Base-by-base conservation (phyloP, 2,329 filamentous ascomycete species). In the Diplodia scrobiculata region DNA sequence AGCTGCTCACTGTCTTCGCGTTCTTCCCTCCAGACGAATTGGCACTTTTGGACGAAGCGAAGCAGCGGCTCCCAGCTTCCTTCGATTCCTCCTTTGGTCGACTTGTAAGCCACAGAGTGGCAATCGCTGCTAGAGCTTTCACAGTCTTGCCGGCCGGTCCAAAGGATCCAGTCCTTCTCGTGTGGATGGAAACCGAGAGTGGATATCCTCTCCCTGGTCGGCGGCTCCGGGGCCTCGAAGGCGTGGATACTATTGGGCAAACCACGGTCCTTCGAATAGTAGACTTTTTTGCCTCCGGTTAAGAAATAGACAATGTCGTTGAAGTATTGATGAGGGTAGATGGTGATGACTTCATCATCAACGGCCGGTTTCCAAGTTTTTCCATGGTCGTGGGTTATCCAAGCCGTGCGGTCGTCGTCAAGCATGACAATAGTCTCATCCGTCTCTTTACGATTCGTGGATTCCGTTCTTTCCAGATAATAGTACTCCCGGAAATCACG, bases 281-380 rank as follows among this genome's bases (percentile, higher is more conserved):
- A 89, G 0, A 95, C 88, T 59, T 82, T 84, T 65, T 88, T 86
- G 1, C 82, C 80, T 0, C 81, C 77, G 0, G 93, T 96, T 32
- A 96, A 83, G 79, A 99, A 92, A 77, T 91, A 99, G 32, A 95
- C 90, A 48, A 88, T 85, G 73, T 97, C 92, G 72, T 91, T 92
- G 77, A 91, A 89, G 78, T 92, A 90, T 55, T 83, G 83, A 74
- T 99, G 92, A 27, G 90, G 90, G 66, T 89, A 84, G 70, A 99
- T 91, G 21, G 80, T 82, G 52, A 84, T 80, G 66, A 98, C 86
- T 2, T 87, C 81, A 70, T 93, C 87, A 36, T 87, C 86, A 66
- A 90, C 83, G 2, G 96, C 84, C 52, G 88, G 87, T 27, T 87
- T 81, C 94, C 95, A 99, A 1, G 80, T 88, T 79, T 96, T 96